Evolutionary conservation across 495 filamentous ascomycete genomes (phyloP), one percentile per base, ranked within the genome.

Genomic region (Penicillium flavigenum): DNA sequence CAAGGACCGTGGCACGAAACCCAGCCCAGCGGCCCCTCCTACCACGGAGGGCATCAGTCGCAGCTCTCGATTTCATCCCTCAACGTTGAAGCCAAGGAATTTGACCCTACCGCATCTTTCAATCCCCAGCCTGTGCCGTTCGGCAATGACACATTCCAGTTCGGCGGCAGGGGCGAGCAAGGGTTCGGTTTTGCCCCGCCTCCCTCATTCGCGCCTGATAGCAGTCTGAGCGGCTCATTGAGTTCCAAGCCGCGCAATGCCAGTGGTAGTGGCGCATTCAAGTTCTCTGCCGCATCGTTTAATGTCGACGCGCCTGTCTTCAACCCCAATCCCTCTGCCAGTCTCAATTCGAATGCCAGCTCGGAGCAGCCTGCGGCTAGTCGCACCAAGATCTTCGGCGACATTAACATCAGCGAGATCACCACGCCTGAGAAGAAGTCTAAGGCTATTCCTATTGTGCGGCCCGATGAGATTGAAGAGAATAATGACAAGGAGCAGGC

Each of bases 31-130:
- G 54, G 58, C 32, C 68, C 68, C 31, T 79, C 75, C n/a, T 77
- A 65, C 54, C 63, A 57, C 4, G 73, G n/a, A 10, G 51, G 70
- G 7, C 87, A 88, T 65, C 77, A 72, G 38, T 83, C 86, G 55
- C 87, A 86, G 66, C 72, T 84, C 27, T 91, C 88, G 3, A 75
- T 83, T 19, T 92, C 90, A 0, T 90, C 85, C 56, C 76, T 96
- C 46, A 97, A 98, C 60, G 90, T 92, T 39, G 86, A 84, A 53
- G 93, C 94, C 0, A 87, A 88, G 48, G 91, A 92, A 63, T 97
- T 97, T 70, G 90, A 94, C 56, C 89, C 90, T 5, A 75, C 72
- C 17, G 84, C 72, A 51, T 69, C 81, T 2, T 89, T 88, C 67
- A 78, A 76, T 38, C 82, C 90, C 2, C 76, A 78, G n/a, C 75